Base-by-base conservation (phyloP, 2,329 filamentous ascomycete genomes). In the Myriosclerotinia scirpicola region DNA sequence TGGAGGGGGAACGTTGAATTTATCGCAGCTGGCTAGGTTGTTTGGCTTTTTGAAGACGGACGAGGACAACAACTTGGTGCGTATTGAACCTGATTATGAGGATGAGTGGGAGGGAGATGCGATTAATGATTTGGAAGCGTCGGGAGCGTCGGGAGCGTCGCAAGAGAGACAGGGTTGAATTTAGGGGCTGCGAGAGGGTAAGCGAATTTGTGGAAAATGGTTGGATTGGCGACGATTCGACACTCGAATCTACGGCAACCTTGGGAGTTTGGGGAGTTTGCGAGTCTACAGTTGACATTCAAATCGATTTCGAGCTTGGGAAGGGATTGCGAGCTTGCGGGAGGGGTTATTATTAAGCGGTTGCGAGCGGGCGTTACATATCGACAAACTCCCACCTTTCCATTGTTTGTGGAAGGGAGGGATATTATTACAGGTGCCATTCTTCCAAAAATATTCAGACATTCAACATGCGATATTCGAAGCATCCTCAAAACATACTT, bases 41-140 rank as follows among this genome's bases (percentile, higher is more conserved):
- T 84, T 84, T 64, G 82, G 81, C 0, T 75, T 77, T 14, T 68
- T 82, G 15, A 66, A 71, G 0, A 76, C 79, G 7, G 78, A 79
- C 62, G 74, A 74, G 0, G 72, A 78, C 9, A 80, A 80, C 2
- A 63, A 70, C 14, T 73, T 70, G 17, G 6, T 73, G 12, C 55
- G 58, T 2, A 68, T 76, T 11, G 71, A 71, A 14, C 30, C 71
- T 0, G 74, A 76, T 67, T 75, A 75, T 64, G 60, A 68, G 15
- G 71, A 72, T 62, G 72, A 71, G 1, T 2, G 8, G 0, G 58
- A 60, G 34, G 58, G 30, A 22, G n/a, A 50, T 1, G 58, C 20
- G 11, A 14, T 7, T 12, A 15, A 15, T 50, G 20, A 8, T n/a
- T 26, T n/a, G n/a, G 30, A n/a, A 17, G 14, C 12, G 2, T n/a